Base-by-base conservation (phyloP, 2,329 filamentous ascomycete species). In the Penicillium sp. region DNA sequence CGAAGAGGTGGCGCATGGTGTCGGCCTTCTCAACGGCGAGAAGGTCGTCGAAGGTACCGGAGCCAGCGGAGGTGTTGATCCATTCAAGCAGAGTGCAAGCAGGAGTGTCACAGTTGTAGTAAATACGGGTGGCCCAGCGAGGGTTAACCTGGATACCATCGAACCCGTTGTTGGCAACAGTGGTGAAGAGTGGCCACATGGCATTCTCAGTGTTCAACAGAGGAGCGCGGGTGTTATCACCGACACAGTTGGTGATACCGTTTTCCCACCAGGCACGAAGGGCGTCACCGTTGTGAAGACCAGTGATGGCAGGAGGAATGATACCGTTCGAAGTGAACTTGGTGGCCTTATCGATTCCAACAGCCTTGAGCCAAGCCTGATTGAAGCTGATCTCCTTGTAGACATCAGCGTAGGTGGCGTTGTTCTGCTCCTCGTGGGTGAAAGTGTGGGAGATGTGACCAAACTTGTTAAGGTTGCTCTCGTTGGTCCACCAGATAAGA, bases 401-500 rank as follows among this genome's bases (percentile, higher is more conserved):
- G 1, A 82, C 74, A 60, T 87, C 84, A 3, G 72, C 64, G 69
- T 83, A 86, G 1, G 83, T 86, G 7, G 83, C 81, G 57, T 86
- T 85, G 62, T 85, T 80, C 54, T 85, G 70, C 57, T 81, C 79
- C 59, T 80, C 73, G 58, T 86, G 84, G 3, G 81, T 82, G 67
- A 86, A 86, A 1, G 84, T 86, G 68, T 87, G 84, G 1, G 83
- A 84, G n/a, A 87, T 72, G 48, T 83, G 79, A 7, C 77, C 80
- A 65, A 83, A 86, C 10, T 72, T 70, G 66, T 85, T 77, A 21
- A 76, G 74, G 64, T 85, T 84, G 3, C 57, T 57, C 8, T 72
- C 49, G n/a, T 65, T 78, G 24, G 75, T 68, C 70, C 83, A 84
- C 82, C 82, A 87, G n/a, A 71, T 63, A 41, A 80, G 71, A 9